phyloP scores from a whole-genome alignment of 331 rosid genomes.

The Arachis monticola region DNA sequence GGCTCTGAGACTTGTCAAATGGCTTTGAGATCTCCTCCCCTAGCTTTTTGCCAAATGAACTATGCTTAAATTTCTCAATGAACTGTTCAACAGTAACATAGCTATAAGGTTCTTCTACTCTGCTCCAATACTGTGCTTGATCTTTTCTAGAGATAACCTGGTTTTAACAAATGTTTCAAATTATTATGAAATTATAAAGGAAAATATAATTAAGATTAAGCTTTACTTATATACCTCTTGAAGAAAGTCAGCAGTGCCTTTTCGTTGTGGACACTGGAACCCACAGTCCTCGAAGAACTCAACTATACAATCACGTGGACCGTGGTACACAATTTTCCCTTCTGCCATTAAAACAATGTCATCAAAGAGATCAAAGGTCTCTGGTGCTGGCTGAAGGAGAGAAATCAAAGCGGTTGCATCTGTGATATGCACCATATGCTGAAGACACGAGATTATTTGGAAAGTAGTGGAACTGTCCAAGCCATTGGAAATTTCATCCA shows the following conservation, averaged over 20 bases:
- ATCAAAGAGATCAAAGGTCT: slow-evolving; percentile 69
- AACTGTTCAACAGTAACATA: slow-evolving; percentile 54
- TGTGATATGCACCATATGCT: slow-evolving; percentile 62
- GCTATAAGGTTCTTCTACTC: slow-evolving; percentile 34
- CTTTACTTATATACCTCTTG: slow-evolving; percentile 55
- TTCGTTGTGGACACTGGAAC: slow-evolving; percentile 65
- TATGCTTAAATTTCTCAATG: slow-evolving; percentile 49
- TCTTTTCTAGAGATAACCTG: slow-evolving; percentile 62
- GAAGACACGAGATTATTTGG: slow-evolving; percentile 65
- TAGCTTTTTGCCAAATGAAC: slow-evolving; percentile 51
- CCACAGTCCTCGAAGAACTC: slow-evolving; percentile 66
- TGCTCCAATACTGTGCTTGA: slow-evolving; percentile 65
- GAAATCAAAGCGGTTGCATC: slow-evolving; percentile 63
- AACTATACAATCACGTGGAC: slow-evolving; percentile 54
- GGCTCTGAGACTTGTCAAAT: too few species aligned
- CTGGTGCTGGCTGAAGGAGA: slow-evolving; percentile 79
- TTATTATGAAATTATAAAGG: slow-evolving; percentile 11
- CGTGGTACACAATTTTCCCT: slow-evolving; percentile 70
- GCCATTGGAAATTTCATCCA: slow-evolving; percentile 79
- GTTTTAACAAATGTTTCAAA: slow-evolving; percentile 13
- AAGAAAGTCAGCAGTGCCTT: slow-evolving; percentile 70
- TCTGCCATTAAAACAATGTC: slow-evolving; percentile 64
- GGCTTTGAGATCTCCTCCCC: neutral
- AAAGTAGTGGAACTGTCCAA: slow-evolving; percentile 71
- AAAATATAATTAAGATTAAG: slow-evolving; percentile 5